Base-by-base conservation (phyloP, 2,329 filamentous ascomycete species). In the Venturia asperata region DNA sequence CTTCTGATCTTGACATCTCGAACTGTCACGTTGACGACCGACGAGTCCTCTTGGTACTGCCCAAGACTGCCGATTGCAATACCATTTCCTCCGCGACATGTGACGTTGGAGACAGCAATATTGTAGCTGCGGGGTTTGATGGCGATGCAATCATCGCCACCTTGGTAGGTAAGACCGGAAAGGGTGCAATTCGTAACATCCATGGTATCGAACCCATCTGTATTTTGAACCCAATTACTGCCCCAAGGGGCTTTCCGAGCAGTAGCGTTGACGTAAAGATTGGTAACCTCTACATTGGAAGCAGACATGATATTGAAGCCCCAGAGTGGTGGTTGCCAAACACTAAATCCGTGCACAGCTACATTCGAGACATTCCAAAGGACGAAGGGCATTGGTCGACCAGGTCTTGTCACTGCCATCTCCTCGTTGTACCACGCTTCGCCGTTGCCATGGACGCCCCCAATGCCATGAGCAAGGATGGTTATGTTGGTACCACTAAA, bases 41-140 rank as follows among this genome's bases (percentile, higher is more conserved):
- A 79, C 1, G 77, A 77, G 68, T 84, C 82, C 68, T 83, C 81
- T 1, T 81, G 74, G 66, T 85, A 85, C 68, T 85, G 82, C 1
- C 82, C 82, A 0, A 85, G 73, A 67, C 77, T 80, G 1, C 83
- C 83, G 47, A 79, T 77, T 5, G 83, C 82, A 37, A 78, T 77
- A 63, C 78, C 78, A 66, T 85, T 85, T 3, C 82, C 82, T 15
- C 80, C 79, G 52, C 77, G 76, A 65, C 84, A 89, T 66, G 77
- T 78, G 7, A 79, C 69, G 71, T 83, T 87, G 65, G 82, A 79
- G 65, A 81, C 73, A 43, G 77, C 74, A 67, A 82, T 79, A 69
- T 87, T 85, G 74, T 84, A 80, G 66, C 84, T 85, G 74, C 88
- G 80, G 52, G 82, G 79, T 74, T 89, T 90, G 67, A 81, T 78